Percentiles rank a stretch among this genome's conserved stretches.
phyloP scores from a whole-genome alignment of 2,329 filamentous ascomycete species.

The Ilyonectria destructans region DNA sequence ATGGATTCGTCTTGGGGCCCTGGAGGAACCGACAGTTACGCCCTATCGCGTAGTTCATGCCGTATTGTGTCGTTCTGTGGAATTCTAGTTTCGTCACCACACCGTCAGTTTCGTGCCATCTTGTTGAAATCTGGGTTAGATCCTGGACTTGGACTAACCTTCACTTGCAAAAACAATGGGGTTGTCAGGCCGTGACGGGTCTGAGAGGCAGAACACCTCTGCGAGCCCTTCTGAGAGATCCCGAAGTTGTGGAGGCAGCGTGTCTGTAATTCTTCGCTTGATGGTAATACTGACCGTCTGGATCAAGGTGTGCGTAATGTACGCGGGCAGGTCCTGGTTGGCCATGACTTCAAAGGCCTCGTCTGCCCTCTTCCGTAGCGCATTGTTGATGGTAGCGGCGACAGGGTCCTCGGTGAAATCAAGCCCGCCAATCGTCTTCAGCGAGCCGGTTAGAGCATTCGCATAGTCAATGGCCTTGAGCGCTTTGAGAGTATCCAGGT shows the following conservation, averaged over 20 bases:
- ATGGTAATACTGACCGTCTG: conserved; percentile 81
- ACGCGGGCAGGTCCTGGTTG: conserved; percentile 80
- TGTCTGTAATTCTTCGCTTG: conserved; percentile 77
- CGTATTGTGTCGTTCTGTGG: conserved; percentile 82
- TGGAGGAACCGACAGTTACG: conserved; percentile 86
- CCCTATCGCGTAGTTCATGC: conserved; percentile 80
- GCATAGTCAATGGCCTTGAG: conserved; percentile 80
- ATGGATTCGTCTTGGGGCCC: conserved; percentile 78
- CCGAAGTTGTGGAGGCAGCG: conserved; percentile 74
- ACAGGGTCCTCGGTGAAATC: conserved; percentile 69
- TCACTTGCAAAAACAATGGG: conserved; percentile 85
- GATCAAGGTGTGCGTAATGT: conserved; percentile 79
- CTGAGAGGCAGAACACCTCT: conserved; percentile 84
- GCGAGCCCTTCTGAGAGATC: conserved; percentile 83
- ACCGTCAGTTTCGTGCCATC: conserved; percentile 1
- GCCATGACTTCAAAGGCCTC: conserved; percentile 77
- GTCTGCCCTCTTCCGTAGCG: conserved; percentile 75
- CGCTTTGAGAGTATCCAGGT: conserved; percentile 80
- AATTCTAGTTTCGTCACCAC: conserved; percentile 69
- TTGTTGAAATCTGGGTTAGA: no score
- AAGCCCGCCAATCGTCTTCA: conserved; percentile 70
- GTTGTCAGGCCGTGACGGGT: conserved; percentile 81
- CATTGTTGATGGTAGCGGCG: conserved; percentile 69
- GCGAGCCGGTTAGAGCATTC: conserved; percentile 76
- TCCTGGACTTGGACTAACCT: conserved; percentile 61